These are phyloP conservation scores for Aristolochia californica DNA, from an alignment of 164 flowering plant species.

Conservation along the genomic window DNA sequence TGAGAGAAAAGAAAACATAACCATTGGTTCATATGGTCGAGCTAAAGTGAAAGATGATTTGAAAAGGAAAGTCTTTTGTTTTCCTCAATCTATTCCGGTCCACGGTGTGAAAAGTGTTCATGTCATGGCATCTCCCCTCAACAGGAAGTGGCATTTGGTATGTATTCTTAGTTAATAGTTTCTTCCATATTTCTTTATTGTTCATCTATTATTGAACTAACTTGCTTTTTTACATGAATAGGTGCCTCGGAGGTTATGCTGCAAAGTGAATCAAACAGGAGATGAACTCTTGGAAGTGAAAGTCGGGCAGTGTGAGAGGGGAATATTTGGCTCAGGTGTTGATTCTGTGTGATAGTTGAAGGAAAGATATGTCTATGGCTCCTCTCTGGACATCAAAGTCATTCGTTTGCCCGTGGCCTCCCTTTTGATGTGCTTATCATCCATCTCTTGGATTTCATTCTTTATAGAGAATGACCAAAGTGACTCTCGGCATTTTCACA, in stretches of 20 bases:
- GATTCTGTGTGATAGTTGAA: constrained; percentile 16
- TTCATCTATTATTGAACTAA: background rate
- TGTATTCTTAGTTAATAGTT: constrained; percentile 7
- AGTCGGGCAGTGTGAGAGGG: constrained; percentile 41
- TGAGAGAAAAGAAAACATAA: constrained; percentile 26
- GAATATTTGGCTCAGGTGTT: constrained; percentile 16
- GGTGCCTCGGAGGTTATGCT: constrained; percentile 49
- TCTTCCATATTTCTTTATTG: background rate
- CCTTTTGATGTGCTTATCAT: constrained; percentile 1
- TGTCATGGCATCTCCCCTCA: constrained; percentile 33
- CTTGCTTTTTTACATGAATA: constrained; percentile 4
- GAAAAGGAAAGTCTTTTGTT: constrained; percentile 48
- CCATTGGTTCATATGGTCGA: constrained; percentile 36
- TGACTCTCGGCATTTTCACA: constrained; percentile 1
- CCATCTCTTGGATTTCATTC: background rate
- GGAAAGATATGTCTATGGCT: constrained; percentile 9
- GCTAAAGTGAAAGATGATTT: constrained; percentile 29
- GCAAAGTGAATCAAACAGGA: constrained; percentile 27
- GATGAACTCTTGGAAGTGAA: constrained; percentile 24
- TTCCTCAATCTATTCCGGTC: constrained; percentile 35
- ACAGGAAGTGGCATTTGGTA: constrained; percentile 52
- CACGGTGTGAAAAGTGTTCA: constrained; percentile 26
- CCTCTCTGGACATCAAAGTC: background rate
- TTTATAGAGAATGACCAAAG: background rate
- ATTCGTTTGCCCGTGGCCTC: constrained; percentile 3